phyloP scores from a whole-genome alignment of 2,329 filamentous ascomycete species.

The Xylaria sp. region DNA sequence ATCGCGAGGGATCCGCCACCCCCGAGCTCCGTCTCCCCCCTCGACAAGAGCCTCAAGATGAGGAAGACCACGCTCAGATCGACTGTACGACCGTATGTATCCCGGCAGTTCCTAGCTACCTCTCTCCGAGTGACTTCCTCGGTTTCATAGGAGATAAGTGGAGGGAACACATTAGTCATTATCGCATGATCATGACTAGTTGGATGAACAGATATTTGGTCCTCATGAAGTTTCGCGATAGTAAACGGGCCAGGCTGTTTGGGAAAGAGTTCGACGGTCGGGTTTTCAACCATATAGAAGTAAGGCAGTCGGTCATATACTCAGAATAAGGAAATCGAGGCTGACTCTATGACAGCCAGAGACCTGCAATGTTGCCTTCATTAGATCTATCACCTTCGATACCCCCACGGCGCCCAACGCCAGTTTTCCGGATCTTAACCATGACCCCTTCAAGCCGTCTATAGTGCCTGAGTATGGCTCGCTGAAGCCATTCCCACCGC shows the following conservation, averaged over 20 bases:
- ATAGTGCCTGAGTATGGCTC: slow-evolving; percentile 52
- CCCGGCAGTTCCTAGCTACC: slow-evolving; percentile 91
- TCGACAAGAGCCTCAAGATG: slow-evolving; percentile 46
- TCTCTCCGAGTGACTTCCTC: slow-evolving; percentile 89
- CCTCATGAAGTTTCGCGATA: slow-evolving; percentile 89
- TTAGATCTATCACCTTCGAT: slow-evolving; percentile 90
- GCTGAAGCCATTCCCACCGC: slow-evolving; percentile 69
- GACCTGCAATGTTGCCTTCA: slow-evolving; percentile 93
- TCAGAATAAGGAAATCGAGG: slow-evolving; percentile 28
- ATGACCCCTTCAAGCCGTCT: slow-evolving; percentile 71
- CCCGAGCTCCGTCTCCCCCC: slow-evolving; percentile 58
- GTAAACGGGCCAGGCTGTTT: slow-evolving; percentile 79
- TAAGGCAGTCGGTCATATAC: slow-evolving; percentile 53
- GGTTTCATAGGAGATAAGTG: slow-evolving; percentile 92
- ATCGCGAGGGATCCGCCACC: slow-evolving; percentile 83
- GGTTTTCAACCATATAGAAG: slow-evolving; percentile 91
- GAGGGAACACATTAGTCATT: slow-evolving; percentile 87
- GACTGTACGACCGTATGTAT: slow-evolving; percentile 91
- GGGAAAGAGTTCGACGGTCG: slow-evolving; percentile 90
- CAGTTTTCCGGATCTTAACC: slow-evolving; percentile 68
- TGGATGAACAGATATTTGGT: slow-evolving; percentile 93
- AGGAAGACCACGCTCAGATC: slow-evolving; percentile 47
- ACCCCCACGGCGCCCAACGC: slow-evolving; percentile 61
- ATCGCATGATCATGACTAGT: slow-evolving; percentile 91
- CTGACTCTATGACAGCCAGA: slow-evolving; percentile 71